These are phyloP conservation scores for Leccinum incarnatum DNA, from an alignment of 768 basidiomycete species.

Conservation along the genomic window DNA sequence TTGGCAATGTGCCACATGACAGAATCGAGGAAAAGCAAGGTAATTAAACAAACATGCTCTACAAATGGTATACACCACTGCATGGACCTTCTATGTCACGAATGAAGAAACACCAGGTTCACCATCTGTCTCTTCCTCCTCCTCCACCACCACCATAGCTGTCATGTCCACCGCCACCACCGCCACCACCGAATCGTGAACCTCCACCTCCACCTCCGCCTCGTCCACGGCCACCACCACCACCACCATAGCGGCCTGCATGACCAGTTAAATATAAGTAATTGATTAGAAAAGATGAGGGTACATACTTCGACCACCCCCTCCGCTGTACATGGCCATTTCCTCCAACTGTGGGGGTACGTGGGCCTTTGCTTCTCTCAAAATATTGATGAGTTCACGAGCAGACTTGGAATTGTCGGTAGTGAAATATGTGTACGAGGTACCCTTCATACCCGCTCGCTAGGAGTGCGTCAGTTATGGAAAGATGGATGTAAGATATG, in stretches of 20 bases:
- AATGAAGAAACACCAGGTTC: conserved; percentile 6
- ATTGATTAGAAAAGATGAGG: background rate
- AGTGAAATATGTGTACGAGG: conserved; percentile 94
- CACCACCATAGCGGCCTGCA: conserved; percentile 57
- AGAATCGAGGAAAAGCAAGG: background rate
- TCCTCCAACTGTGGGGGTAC: conserved; percentile 90
- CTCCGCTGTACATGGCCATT: conserved; percentile 85
- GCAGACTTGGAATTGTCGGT: conserved; percentile 95
- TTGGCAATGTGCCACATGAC: background rate
- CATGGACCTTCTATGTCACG: conserved; percentile 20
- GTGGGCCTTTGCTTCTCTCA: conserved; percentile 81
- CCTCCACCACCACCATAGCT: conserved; percentile 13
- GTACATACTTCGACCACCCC: conserved; percentile 65
- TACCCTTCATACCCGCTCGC: conserved; percentile 91
- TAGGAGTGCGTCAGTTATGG: conserved; percentile 31
- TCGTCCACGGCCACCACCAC: conserved; percentile 24
- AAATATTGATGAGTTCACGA: conserved; percentile 83
- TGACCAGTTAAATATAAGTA: background rate
- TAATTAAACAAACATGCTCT: conserved; percentile 10
- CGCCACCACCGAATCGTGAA: conserved; percentile 23
- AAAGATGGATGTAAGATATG: conserved; percentile 18
- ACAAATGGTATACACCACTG: conserved; percentile 26
- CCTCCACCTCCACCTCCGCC: conserved; percentile 24
- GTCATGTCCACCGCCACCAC: conserved; percentile 25
- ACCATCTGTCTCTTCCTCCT: conserved; percentile 26